These are phyloP conservation scores for Chernovozyma aurita DNA, from an alignment of 1,139 yeast genomes.

Conservation along the genomic window DNA sequence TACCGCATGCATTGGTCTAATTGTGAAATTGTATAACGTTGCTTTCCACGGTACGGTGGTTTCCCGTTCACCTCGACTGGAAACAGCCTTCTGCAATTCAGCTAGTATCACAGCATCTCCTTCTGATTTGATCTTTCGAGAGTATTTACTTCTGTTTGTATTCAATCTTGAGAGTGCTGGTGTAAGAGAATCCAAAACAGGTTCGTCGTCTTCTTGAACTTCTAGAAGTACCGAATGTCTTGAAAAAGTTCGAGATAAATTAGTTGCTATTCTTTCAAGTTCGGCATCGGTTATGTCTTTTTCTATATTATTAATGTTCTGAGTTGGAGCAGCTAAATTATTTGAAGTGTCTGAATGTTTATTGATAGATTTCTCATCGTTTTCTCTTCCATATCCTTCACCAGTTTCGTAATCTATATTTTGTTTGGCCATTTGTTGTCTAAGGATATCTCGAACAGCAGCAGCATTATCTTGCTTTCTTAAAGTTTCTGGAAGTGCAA, in stretches of 20 bases:
- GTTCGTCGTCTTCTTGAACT: constrained; percentile 20
- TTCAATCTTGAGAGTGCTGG: constrained; percentile 34
- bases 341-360: not conserved
- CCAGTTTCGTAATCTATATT: constrained; percentile 16
- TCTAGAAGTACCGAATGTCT: constrained; percentile 3
- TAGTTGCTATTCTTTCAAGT: constrained; percentile 17
- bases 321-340: not conserved
- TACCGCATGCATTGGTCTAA: constrained; percentile 48
- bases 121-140: constrained; percentile 25
- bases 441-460: constrained; percentile 41
- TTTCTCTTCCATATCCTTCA: constrained; percentile 4
- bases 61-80: constrained; percentile 5
- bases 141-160: constrained; percentile 33
- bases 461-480: constrained; percentile 50
- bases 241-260: constrained; percentile 11
- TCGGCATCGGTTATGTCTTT: constrained; percentile 11
- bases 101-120: constrained; percentile 1
- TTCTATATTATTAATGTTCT: constrained; percentile 2
- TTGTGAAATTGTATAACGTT: constrained; percentile 35
- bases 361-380: not conserved
- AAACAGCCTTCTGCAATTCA: not conserved
- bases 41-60: constrained; percentile 10
- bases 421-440: constrained; percentile 11
- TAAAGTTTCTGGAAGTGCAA: constrained; percentile 74
- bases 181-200: constrained; percentile 33